Conservation (phyloP, 257 asterid species). For the Voacanga thouarsii region DNA sequence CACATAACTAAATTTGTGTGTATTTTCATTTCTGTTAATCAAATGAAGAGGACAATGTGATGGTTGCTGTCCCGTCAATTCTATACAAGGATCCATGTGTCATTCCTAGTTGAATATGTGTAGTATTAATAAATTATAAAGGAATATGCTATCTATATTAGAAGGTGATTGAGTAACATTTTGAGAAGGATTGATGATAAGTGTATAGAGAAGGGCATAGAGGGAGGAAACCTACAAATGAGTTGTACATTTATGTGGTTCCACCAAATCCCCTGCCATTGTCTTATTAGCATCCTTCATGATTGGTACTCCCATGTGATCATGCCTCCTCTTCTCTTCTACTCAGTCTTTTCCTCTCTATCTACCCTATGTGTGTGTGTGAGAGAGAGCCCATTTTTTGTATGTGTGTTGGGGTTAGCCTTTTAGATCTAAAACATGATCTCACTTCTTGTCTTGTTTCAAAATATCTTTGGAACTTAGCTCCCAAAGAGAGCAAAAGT, state of each 20-base stretch:
- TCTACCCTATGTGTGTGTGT: background rate
- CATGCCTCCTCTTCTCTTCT: slow-evolving; percentile 32
- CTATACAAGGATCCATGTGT: slow-evolving; percentile 28
- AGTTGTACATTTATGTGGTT: slow-evolving; percentile 39
- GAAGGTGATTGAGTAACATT: slow-evolving; percentile 5
- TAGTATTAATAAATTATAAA: background rate
- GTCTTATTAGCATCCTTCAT: slow-evolving; percentile 43
- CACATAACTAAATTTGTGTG: background rate
- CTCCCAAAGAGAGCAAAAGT: background rate
- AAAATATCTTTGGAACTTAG: slow-evolving; percentile 10
- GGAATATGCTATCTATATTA: background rate
- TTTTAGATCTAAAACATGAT: slow-evolving; percentile 11
- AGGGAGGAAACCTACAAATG: slow-evolving; percentile 29
- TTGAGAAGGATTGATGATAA: slow-evolving; percentile 2
- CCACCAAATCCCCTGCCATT: slow-evolving; percentile 53
- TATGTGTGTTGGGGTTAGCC: slow-evolving; percentile 9
- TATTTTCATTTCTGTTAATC: background rate
- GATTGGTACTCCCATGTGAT: slow-evolving; percentile 47
- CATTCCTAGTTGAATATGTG: slow-evolving; percentile 18
- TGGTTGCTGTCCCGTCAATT: slow-evolving; percentile 23
- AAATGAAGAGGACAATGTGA: slow-evolving; percentile 11
- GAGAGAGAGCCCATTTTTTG: slow-evolving; percentile 1
- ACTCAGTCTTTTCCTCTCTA: background rate
- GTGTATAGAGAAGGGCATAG: background rate
- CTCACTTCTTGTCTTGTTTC: slow-evolving; percentile 17